Conservation (phyloP, 257 asterid species). For the Apocynum venetum region DNA sequence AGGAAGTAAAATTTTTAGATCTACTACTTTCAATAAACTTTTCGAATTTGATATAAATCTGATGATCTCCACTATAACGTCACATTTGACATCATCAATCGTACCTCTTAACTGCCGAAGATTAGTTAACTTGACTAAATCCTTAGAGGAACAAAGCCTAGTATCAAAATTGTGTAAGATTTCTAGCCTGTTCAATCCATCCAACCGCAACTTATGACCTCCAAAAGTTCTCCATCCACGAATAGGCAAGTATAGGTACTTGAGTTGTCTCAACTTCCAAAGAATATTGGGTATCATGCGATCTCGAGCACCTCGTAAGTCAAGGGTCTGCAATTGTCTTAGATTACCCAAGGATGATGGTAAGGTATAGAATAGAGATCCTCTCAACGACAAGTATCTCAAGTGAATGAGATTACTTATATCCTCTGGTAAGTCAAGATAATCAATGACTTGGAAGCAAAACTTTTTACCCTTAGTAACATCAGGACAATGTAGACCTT, state of each 20-base stretch:
- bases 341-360: slow-evolving; percentile 36
- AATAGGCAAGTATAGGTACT: slow-evolving; percentile 10
- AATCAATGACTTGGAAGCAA: too few species aligned
- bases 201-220: slow-evolving; percentile 16
- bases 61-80: neutral
- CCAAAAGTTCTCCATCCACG: neutral
- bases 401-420: slow-evolving; percentile 43
- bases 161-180: slow-evolving; percentile 1
- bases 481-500: neutral
- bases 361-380: slow-evolving; percentile 29
- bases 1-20: slow-evolving; percentile 34
- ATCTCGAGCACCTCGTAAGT: neutral
- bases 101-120: slow-evolving; percentile 4
- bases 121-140: slow-evolving; percentile 2
- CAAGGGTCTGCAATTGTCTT: neutral
- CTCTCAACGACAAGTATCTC: slow-evolving; percentile 46
- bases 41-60: slow-evolving; percentile 18
- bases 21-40: slow-evolving; percentile 41
- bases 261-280: slow-evolving; percentile 10
- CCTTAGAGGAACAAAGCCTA: neutral
- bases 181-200: slow-evolving; percentile 13
- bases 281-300: slow-evolving; percentile 1
- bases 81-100: neutral
- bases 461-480: neutral
- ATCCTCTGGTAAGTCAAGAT: slow-evolving; percentile 16